Percentiles rank a stretch among this genome's conserved stretches.
Conservation (phyloP, 495 filamentous ascomycete species). For the Aspergillus steynii region DNA sequence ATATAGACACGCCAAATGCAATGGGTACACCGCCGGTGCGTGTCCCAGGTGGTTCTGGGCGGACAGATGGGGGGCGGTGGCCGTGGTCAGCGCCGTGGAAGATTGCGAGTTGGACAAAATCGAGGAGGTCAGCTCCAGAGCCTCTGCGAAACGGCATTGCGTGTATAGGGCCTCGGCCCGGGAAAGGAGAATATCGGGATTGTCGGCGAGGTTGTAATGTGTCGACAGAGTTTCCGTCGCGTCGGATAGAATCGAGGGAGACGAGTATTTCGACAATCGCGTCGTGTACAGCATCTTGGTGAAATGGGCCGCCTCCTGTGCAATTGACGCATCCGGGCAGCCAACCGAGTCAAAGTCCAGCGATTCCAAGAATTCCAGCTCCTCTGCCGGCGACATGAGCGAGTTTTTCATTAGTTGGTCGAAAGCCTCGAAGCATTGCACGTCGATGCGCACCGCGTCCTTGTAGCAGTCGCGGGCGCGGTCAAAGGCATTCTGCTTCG, state of each 20-base stretch:
- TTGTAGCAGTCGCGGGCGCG: constrained; percentile 98
- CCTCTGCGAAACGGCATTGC: constrained; percentile 88
- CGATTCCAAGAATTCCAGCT: constrained; percentile 88
- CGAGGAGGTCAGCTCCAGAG: constrained; percentile 77
- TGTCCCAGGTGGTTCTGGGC: constrained; percentile 68
- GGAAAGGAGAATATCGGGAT: constrained; percentile 91
- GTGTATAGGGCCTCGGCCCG: constrained; percentile 91
- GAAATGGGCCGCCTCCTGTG: constrained; percentile 87
- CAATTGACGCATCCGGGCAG: constrained; percentile 56
- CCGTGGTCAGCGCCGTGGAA: constrained; percentile 22
- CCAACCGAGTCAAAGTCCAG: constrained; percentile 85
- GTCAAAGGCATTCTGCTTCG: constrained; percentile 97
- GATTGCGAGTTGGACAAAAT: constrained; percentile 63
- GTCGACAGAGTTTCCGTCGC: constrained; percentile 89
- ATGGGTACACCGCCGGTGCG: constrained; percentile 83
- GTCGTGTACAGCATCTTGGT: constrained; percentile 97
- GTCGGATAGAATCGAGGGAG: constrained; percentile 77
- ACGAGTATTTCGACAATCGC: constrained; percentile 92
- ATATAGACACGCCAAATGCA: constrained; percentile 90
- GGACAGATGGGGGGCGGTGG: constrained; percentile 20
- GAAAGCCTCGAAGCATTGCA: constrained; percentile 97
- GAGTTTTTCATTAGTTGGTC: constrained; percentile 97
- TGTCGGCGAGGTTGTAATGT: constrained; percentile 84
- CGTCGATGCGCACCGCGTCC: constrained; percentile 92
- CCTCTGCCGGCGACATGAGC: constrained; percentile 96